Percentiles rank a stretch among this genome's conserved stretches.
phyloP scores from a whole-genome alignment of 202 grass and related monocot genomes.

The Setaria viridis region DNA sequence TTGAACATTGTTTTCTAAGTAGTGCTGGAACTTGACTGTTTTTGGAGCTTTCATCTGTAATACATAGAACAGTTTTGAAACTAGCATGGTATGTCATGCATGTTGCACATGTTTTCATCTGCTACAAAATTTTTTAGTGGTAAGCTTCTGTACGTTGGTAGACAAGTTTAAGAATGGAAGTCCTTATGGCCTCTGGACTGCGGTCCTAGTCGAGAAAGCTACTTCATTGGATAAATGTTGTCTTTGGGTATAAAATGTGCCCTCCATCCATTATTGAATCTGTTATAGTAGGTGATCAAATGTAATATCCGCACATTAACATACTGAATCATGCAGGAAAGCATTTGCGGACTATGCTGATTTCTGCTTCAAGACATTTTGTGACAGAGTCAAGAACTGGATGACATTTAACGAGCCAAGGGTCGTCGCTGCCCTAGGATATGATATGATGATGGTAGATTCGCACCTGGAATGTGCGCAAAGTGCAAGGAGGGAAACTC shows the following conservation, averaged over 20 bases:
- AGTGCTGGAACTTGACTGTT: not conserved
- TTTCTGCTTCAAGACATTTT: slow-evolving; percentile 67
- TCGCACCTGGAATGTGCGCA: slow-evolving; percentile 66
- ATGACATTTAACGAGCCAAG: slow-evolving; percentile 77
- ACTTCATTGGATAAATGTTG: too few species aligned
- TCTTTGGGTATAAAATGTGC: too few species aligned
- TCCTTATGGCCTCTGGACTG: too few species aligned
- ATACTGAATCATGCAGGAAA: slow-evolving; percentile 37
- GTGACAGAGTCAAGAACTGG: slow-evolving; percentile 73
- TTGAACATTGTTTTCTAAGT: not conserved
- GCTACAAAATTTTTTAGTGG: too few species aligned
- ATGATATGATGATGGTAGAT: slow-evolving; percentile 69
- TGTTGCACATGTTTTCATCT: not conserved
- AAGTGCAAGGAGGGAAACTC: slow-evolving; percentile 61
- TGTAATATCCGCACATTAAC: not conserved
- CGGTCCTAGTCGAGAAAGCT: too few species aligned
- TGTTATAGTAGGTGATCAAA: too few species aligned
- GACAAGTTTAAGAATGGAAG: too few species aligned
- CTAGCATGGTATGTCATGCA: too few species aligned
- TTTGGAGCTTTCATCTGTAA: not conserved
- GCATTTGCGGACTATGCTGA: slow-evolving; percentile 59
- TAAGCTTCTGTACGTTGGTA: too few species aligned
- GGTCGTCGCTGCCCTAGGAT: slow-evolving; percentile 60
- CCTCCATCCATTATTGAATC: too few species aligned
- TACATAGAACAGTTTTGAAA: too few species aligned